These are phyloP conservation scores for Pestalotiopsis sp. DNA, from an alignment of 2,329 filamentous ascomycete genomes.

Conservation along the genomic window DNA sequence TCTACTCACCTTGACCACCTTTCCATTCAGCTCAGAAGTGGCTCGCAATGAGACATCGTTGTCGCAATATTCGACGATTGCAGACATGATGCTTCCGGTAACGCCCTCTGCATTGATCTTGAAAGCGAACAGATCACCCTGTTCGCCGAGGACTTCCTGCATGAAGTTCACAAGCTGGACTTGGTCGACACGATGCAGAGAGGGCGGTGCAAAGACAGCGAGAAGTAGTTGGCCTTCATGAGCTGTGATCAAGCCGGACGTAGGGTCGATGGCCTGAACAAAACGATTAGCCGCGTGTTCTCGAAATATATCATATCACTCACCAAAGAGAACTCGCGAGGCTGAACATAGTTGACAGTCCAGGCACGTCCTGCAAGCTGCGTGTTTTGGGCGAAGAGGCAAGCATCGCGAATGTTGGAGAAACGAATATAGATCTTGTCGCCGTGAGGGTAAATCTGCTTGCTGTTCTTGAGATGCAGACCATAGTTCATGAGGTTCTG, in stretches of 20 bases:
- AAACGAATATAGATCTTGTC: conserved; percentile 58
- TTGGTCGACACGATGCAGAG: conserved; percentile 20
- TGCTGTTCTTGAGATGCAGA: conserved; percentile 39
- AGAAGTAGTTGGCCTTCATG: conserved; percentile 61
- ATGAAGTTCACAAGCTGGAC: conserved; percentile 40
- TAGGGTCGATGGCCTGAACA: conserved; percentile 31
- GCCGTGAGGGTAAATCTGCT: conserved; percentile 36
- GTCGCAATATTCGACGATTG: conserved; percentile 58
- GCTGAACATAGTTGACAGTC: conserved; percentile 46
- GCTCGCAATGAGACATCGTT: conserved; percentile 44
- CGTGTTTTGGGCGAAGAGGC: conserved; percentile 49
- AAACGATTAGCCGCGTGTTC: conserved; percentile 12
- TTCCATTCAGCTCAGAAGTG: conserved; percentile 42
- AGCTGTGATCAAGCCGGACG: conserved; percentile 35
- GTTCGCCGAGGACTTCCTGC: conserved; percentile 42
- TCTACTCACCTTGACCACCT: conserved; percentile 37
- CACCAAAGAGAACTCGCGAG: conserved; percentile 47
- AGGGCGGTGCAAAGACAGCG: conserved; percentile 41
- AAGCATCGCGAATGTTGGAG: conserved; percentile 63
- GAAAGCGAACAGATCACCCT: conserved; percentile 58
- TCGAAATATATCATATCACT: neutral
- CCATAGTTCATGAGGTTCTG: conserved; percentile 42
- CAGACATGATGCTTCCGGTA: conserved; percentile 46
- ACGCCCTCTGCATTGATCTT: conserved; percentile 40
- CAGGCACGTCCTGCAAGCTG: conserved; percentile 47